A percentile compares a stretch with the other conserved stretches of the same genome.
Evolutionary conservation across 768 basidiomycete genomes (phyloP).

Genomic region (Panaeolus cyanescens): DNA sequence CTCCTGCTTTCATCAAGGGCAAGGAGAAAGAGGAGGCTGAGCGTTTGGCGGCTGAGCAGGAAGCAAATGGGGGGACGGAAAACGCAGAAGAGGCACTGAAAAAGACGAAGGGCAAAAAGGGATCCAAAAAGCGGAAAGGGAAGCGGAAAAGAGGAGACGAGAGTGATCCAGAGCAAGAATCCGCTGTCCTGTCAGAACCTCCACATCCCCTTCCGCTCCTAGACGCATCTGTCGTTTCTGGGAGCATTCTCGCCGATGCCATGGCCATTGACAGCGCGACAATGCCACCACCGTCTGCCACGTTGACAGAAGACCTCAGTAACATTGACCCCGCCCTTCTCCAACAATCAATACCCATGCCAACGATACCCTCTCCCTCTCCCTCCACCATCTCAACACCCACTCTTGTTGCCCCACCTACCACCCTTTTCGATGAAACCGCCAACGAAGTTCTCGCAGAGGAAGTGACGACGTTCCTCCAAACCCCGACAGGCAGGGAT

Average conservation of each 20-base stretch:
- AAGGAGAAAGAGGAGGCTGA: slow-evolving; percentile 68
- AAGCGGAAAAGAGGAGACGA: slow-evolving; percentile 30
- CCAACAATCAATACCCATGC: slow-evolving; percentile 18
- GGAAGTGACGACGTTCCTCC: slow-evolving; percentile 70
- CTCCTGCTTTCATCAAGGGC: slow-evolving; percentile 84
- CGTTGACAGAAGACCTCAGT: slow-evolving; percentile 31
- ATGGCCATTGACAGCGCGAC: slow-evolving; percentile 16
- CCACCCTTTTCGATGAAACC: slow-evolving; percentile 54
- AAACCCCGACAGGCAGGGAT: slow-evolving; percentile 59
- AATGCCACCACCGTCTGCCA: slow-evolving; percentile 40
- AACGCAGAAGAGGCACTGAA: slow-evolving; percentile 33
- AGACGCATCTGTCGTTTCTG: slow-evolving; percentile 60
- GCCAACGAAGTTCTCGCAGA: slow-evolving; percentile 64
- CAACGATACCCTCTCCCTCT: background rate
- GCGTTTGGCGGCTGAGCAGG: slow-evolving; percentile 37
- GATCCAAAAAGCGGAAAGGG: slow-evolving; percentile 37
- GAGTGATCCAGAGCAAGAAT: slow-evolving; percentile 26
- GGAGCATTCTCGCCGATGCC: slow-evolving; percentile 69
- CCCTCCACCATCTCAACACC: slow-evolving; percentile 8
- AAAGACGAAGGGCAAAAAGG: slow-evolving; percentile 40
- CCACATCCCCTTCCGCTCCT: slow-evolving; percentile 35
- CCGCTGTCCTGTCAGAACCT: slow-evolving; percentile 14
- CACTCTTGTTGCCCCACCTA: slow-evolving; percentile 27
- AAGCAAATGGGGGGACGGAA: slow-evolving; percentile 28
- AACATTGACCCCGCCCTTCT: slow-evolving; percentile 64